Conservation (phyloP, 2,329 filamentous ascomycete genomes). For the Hymenoscyphus albidus region DNA sequence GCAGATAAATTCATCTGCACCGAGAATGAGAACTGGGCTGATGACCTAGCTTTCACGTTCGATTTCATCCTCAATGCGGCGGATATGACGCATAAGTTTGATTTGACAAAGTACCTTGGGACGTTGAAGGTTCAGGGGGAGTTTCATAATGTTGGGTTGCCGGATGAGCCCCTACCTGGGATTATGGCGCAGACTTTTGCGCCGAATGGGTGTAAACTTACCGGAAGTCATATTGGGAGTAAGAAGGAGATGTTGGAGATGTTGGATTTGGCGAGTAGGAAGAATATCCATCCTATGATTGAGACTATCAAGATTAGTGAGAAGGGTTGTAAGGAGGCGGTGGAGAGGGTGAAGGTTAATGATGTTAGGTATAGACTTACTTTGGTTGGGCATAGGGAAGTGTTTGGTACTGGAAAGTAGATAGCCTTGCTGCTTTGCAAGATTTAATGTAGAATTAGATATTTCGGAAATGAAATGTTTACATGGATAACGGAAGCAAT, state of each 20-base stretch:
- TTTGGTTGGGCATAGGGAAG: constrained; percentile 63
- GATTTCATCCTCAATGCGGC: constrained; percentile 50
- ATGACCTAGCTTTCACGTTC: constrained; percentile 47
- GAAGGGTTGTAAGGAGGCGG: constrained; percentile 64
- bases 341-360: constrained; percentile 65
- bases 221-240: constrained; percentile 57
- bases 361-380: constrained; percentile 72
- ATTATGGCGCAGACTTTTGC: constrained; percentile 42
- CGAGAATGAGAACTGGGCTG: constrained; percentile 53
- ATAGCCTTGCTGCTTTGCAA: background rate
- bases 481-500: too few species aligned
- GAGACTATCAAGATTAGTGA: constrained; percentile 45
- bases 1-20: constrained; percentile 52
- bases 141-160: constrained; percentile 57
- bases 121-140: constrained; percentile 50
- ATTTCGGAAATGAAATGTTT: too few species aligned
- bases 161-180: constrained; percentile 46
- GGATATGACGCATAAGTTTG: constrained; percentile 50
- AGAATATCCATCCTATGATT: constrained; percentile 51
- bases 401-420: constrained; percentile 42
- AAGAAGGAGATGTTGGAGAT: constrained; percentile 56
- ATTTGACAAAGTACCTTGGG: constrained; percentile 49
- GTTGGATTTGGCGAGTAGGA: constrained; percentile 56
- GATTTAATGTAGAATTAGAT: too few species aligned
- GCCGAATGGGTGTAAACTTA: constrained; percentile 30